phyloP scores from a whole-genome alignment of 495 filamentous ascomycete species.

The Podospora australis region DNA sequence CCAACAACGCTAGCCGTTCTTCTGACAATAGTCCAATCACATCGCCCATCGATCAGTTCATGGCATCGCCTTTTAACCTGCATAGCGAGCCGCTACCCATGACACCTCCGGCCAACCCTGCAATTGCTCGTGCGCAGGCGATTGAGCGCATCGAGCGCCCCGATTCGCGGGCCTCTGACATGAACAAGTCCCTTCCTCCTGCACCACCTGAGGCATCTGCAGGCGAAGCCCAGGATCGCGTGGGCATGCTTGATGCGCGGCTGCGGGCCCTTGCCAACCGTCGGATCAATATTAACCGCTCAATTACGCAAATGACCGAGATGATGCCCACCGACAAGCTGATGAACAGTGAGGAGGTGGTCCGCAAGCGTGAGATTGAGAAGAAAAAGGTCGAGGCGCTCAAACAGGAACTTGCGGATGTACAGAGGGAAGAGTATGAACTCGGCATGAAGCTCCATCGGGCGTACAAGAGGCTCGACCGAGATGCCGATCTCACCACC shows the following conservation, averaged over 20 bases:
- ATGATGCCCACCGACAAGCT: constrained; percentile 50
- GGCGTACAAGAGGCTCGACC: constrained; percentile 69
- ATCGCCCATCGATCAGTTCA: constrained; percentile 21
- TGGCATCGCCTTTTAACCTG: constrained; percentile 19
- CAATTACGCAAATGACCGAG: constrained; percentile 66
- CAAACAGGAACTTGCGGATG: constrained; percentile 68
- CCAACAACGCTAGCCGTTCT: constrained; percentile 17
- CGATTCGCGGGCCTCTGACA: constrained; percentile 24
- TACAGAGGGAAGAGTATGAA: constrained; percentile 77
- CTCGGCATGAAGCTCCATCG: constrained; percentile 75
- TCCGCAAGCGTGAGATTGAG: constrained; percentile 53
- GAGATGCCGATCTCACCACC: constrained; percentile 57
- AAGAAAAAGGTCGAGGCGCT: constrained; percentile 66
- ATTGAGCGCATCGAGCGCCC: constrained; percentile 17
- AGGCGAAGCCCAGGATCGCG: constrained; percentile 47
- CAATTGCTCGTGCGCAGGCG: constrained; percentile 12
- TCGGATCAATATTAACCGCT: constrained; percentile 61
- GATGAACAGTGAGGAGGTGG: constrained; percentile 37
- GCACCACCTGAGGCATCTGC: constrained; percentile 51
- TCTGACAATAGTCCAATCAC: constrained; percentile 21
- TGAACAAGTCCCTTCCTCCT: constrained; percentile 51
- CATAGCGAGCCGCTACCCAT: neutral
- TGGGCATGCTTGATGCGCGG: constrained; percentile 60
- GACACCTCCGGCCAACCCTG: constrained; percentile 6
- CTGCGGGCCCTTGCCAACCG: constrained; percentile 59